Base-by-base conservation (phyloP, 805 yeast genomes). In the Zygosaccharomyces pseudorouxii region DNA sequence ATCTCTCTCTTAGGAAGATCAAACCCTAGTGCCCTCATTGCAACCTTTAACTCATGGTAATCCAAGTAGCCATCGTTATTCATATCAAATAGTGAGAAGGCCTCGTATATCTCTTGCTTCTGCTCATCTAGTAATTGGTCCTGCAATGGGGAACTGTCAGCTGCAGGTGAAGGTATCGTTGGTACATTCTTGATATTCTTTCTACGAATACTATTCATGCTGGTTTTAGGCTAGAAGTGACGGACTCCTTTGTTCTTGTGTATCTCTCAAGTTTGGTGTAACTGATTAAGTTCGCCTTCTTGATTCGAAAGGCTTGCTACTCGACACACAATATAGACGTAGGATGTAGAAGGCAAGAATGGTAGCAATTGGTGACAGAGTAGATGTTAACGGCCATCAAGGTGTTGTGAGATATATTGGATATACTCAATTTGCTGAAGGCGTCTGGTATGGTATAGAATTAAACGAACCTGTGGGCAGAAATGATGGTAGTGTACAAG, bases 31-130 rank as follows among this genome's bases (percentile, higher is more conserved):
- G 99, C 99, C 47, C 95, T 72, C 72, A 93, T 80, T 0, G 99
- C 97, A 16, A 89, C 96, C 68, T 89, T 90, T 55, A 89, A 73
- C 59, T 92, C 98, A 61, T 93, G 98, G 65, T 86, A 92, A 60
- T 93, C 97, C 45, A 93, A 74, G 55, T 75, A 78, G 3, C 97
- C 95, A 65, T 93, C 98, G 51, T 80, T 81, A 68, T 93, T 89
- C 86, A 88, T 83, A 62, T 93, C 99, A 67, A 93, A 93, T 28
- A 92, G 73, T 43, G 84, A 78, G 63, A 92, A 92, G 61, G 97
- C 97, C 63, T 90, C 97, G 52, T 89, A 75, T 55, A 90, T 88
- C 63, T 92, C 97, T 60, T 86, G 93, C 56, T 84, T 85, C 64
- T 89, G 96, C 59, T 89, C 96, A 48, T 86, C 88, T 51, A 87